Evolutionary conservation across 768 basidiomycete genomes (phyloP), one percentile per base, ranked within the genome.

Genomic region (Pisolithus marmoratus): DNA sequence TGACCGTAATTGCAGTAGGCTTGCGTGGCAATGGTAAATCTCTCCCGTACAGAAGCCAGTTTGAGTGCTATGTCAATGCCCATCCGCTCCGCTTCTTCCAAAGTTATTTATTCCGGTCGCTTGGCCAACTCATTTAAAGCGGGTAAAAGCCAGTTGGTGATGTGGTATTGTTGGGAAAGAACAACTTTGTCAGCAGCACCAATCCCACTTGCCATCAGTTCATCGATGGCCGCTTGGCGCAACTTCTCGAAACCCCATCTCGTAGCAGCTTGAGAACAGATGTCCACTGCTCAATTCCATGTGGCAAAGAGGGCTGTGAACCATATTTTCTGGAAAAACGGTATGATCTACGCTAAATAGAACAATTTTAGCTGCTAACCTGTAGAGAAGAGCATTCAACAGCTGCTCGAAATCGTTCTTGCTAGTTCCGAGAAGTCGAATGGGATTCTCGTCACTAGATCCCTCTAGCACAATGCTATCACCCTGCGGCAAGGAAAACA

Each of bases 221-320:
- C 46, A 2, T 60, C n/a, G 15, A 70, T 66, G 3, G 70, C n/a
- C n/a, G n/a, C n/a, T n/a, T n/a, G n/a, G 9, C 70, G 66, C 20
- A 71, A 47, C 19, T 50, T 53, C 20, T 54, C 53, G 50, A 76
- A 71, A 29, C 55, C 52, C 70, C 72, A 74, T 51, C 67, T 63
- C 2, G 62, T 68, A 8, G 73, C 22, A 74, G 61, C 50, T 69
- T 68, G 8, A 75, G 62, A 5, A 69, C 63, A 0, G 68, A 63
- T 8, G 64, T 54, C 74, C 72, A 73, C 44, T 71, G 65, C 15
- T 59, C 55, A 42, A 42, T 34, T 3, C 48, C 52, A 2, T n/a
- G 14, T 23, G 54, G 55, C 40, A 47, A 29, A 8, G 23, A 7
- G 3, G 27, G 34, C 34, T 34, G 42, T 11, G 50, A 19, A 8